phyloP scores from a whole-genome alignment of 2,329 filamentous ascomycete species.

The Aureobasidium mangrovei region DNA sequence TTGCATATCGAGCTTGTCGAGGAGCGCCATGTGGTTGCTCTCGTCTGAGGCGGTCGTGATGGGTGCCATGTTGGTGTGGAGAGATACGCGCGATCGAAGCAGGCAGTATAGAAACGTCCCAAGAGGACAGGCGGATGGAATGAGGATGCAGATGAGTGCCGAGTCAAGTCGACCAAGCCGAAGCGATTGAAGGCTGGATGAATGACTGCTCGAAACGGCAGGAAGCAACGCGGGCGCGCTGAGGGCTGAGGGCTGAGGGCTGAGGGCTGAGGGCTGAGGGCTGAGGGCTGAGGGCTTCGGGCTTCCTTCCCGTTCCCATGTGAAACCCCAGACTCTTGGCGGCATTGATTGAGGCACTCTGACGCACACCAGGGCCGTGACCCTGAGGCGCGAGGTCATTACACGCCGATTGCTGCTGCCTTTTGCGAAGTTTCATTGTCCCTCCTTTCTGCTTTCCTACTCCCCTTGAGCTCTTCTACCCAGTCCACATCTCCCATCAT shows the following conservation, averaged over 20 bases:
- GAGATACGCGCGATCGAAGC: too few species aligned
- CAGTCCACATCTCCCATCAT: conserved; percentile 43
- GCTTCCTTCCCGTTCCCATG: not conserved
- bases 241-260: too few species aligned
- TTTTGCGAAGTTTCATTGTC: not conserved
- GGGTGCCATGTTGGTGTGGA: conserved; percentile 39
- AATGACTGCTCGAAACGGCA: too few species aligned
- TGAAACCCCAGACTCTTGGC: not conserved
- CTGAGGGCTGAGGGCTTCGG: too few species aligned
- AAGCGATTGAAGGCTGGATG: too few species aligned
- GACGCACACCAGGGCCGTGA: not conserved
- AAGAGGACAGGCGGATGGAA: too few species aligned
- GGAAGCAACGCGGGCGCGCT: too few species aligned
- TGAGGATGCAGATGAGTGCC: too few species aligned
- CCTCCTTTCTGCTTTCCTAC: not conserved
- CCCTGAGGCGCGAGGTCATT: not conserved
- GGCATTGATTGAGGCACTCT: not conserved
- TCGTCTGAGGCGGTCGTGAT: conserved; percentile 66
- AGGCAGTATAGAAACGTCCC: too few species aligned
- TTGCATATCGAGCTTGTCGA: conserved; percentile 88
- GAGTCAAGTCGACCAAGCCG: too few species aligned
- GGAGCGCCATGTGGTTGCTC: conserved; percentile 68
- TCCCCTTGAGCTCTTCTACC: not conserved
- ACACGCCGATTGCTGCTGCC: not conserved
- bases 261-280: too few species aligned